A percentile compares a stretch with the other conserved stretches of the same genome.
Evolutionary conservation across 1,139 yeast genomes (phyloP).

Genomic region (Candida neerlandica): DNA sequence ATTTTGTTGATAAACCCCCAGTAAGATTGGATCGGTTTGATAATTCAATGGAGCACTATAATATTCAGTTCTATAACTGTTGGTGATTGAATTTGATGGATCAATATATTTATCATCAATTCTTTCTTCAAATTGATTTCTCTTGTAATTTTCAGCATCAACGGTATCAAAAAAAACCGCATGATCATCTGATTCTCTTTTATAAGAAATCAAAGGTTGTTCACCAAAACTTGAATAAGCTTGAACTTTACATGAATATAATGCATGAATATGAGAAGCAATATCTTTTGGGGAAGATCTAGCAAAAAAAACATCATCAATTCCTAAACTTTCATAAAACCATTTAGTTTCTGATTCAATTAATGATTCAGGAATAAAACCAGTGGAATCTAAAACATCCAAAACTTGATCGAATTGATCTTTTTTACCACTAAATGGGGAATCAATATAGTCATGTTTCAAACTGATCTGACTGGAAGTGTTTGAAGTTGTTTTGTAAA

Average conservation of each 20-base stretch:
- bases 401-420: constrained; percentile 80
- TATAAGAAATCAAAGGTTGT: constrained; percentile 67
- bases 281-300: constrained; percentile 80
- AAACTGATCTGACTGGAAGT: constrained; percentile 36
- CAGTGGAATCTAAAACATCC: constrained; percentile 78
- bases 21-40: constrained; percentile 47
- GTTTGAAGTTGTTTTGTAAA: constrained; percentile 24
- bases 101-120: constrained; percentile 84
- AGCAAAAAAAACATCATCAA: constrained; percentile 90
- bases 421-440: constrained; percentile 79
- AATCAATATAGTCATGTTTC: constrained; percentile 68
- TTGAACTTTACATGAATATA: constrained; percentile 91
- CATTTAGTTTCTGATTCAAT: constrained; percentile 87
- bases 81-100: constrained; percentile 44
- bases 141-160: constrained; percentile 33
- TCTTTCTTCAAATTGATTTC: constrained; percentile 57
- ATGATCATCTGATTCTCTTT: constrained; percentile 77
- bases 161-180: constrained; percentile 89
- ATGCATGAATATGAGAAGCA: constrained; percentile 80
- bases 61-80: constrained; percentile 75
- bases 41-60: constrained; percentile 70
- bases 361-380: constrained; percentile 84
- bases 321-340: constrained; percentile 87
- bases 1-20: constrained; percentile 43
- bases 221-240: constrained; percentile 56